Evolutionary conservation across 2,329 filamentous ascomycete species (phyloP).

Genomic region (Lachnellula cervina): DNA sequence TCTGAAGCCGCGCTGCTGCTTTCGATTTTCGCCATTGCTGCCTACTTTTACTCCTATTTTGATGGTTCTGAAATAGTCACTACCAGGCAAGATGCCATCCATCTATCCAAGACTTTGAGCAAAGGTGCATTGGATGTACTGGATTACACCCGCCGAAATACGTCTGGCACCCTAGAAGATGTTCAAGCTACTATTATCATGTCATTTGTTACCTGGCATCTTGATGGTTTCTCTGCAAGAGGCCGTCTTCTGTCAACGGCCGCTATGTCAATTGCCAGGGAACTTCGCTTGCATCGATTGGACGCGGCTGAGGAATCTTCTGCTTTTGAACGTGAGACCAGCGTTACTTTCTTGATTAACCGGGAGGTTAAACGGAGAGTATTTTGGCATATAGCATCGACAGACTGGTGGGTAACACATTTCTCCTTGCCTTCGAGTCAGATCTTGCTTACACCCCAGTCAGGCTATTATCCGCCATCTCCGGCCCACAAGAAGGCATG

Average conservation of each 20-base stretch:
- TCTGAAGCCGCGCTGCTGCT: constrained; percentile 26
- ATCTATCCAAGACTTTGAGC: no score
- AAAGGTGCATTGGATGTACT: no score
- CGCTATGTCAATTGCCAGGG: no score
- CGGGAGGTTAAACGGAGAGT: constrained; percentile 33
- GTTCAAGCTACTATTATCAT: no score
- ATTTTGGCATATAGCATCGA: constrained; percentile 35
- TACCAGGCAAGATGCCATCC: no score
- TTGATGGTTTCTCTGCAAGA: no score
- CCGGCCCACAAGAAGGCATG: constrained; percentile 31
- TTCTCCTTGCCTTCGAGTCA: constrained; percentile 10
- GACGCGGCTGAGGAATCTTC: constrained; percentile 9
- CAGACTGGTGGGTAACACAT: constrained; percentile 30
- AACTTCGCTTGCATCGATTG: no score
- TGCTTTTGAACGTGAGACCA: constrained; percentile 12
- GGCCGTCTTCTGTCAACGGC: no score
- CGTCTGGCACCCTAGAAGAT: no score
- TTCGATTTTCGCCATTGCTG: constrained; percentile 24
- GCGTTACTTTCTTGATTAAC: constrained; percentile 17
- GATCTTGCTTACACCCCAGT: neutral
- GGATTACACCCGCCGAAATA: no score
- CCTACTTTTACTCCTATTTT: constrained; percentile 22
- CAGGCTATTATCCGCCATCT: constrained; percentile 30
- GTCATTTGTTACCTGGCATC: no score
- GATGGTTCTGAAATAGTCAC: no score